Percentiles rank a stretch among this genome's conserved stretches.
Conservation (phyloP, 208 protist species). For the Leishmania arabica region DNA sequence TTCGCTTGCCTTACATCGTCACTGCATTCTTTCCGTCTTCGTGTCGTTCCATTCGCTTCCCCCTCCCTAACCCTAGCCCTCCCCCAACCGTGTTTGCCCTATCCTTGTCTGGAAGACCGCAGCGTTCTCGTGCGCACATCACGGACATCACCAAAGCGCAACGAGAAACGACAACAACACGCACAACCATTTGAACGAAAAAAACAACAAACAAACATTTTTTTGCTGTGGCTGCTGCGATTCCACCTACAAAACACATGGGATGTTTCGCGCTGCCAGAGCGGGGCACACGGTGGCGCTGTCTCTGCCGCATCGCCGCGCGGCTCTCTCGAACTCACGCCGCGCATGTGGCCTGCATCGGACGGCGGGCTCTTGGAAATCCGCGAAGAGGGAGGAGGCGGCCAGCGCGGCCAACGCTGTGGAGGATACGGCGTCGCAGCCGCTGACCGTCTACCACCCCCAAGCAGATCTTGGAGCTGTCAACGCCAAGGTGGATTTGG, state of each 20-base stretch:
- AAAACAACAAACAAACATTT: too few relatives aligned
- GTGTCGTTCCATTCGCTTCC: neutral
- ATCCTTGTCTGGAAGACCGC: neutral
- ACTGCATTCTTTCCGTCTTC: neutral
- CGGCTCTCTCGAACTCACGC: neutral
- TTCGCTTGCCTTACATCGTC: neutral
- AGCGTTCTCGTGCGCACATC: neutral
- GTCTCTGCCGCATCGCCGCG: neutral
- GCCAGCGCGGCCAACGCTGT: neutral
- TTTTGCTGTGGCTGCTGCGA: neutral
- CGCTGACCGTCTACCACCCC: neutral
- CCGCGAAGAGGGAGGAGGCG: neutral
- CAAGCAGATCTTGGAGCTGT: neutral
- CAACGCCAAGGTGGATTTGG: neutral
- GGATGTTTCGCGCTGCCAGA: neutral
- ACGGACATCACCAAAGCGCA: neutral
- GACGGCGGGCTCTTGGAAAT: neutral
- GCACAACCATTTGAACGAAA: neutral
- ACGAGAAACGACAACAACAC: neutral
- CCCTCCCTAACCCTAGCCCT: neutral
- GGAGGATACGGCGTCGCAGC: neutral
- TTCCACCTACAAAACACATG: neutral
- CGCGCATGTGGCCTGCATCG: slow-evolving; percentile 2
- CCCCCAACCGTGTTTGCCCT: neutral
- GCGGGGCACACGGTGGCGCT: neutral